Evolutionary conservation across 164 flowering plant species (phyloP), one percentile per base, ranked within the genome.

Genomic region (Cinnamomum chago): DNA sequence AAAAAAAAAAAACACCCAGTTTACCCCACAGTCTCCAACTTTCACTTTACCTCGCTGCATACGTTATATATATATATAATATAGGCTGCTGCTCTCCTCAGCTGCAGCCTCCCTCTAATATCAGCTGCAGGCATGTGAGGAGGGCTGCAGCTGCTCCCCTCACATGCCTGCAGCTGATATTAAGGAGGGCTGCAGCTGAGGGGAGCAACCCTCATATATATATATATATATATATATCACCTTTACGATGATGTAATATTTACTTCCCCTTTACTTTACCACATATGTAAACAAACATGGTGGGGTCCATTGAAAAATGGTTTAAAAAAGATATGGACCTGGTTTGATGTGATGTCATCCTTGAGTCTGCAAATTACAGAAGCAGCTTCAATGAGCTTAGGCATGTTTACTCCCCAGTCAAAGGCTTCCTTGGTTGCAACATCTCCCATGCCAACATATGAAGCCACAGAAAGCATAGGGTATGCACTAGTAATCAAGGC

Each of bases 341-440:
- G 47, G 28, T 64, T 14, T 2, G 76, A 55, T 23, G 33, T 33
- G n/a, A 68, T 35, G 24, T 76, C 78, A 30, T 76, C 70, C 25
- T 50, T 14, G 52, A 76, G 50, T 62, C 78, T 62, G 62, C 18
- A 14, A 65, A 76, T 76, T 35, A 28, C 3, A 71, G 30, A 9
- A 22, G 69, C 5, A 6, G 73, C 47, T 14, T 30, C 30, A 27
- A 76, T 5, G 17, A 76, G 9, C 50, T 76, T 28, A 28, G 78
- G 78, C 3, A 55, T 12, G 12, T 23, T 71, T 2, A 13, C 23
- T 22, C 65, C 52, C 50, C 69, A 70, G n/a, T 76, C 52, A 27
- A 70, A 55, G 13, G 73, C 62, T 58, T 76, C 78, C 62, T 70
- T 52, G 1, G 68, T 25, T 14, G 62, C 64, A 17, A 12, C 60